phyloP scores from a whole-genome alignment of 2,329 filamentous ascomycete species.

The Colletotrichum falcatum region DNA sequence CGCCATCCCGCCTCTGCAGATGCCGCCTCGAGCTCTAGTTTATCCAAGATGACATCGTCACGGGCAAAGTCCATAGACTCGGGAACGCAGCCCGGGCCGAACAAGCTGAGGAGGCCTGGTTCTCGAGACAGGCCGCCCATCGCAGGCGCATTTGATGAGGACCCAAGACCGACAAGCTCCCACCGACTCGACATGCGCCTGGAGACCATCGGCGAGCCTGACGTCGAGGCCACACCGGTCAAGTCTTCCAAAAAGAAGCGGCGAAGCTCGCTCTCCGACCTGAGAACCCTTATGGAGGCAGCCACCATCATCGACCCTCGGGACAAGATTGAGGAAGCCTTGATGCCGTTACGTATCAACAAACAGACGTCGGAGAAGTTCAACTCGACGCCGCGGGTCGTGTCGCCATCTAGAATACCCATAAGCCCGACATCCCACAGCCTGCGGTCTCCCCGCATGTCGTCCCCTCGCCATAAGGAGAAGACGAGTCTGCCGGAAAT shows the following conservation, averaged over 20 bases:
- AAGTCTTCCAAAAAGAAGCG: conserved; percentile 79
- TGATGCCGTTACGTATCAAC: conserved; percentile 64
- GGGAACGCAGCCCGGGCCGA: conserved; percentile 62
- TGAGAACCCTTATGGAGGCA: conserved; percentile 76
- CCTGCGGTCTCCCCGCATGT: conserved; percentile 54
- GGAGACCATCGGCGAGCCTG: conserved; percentile 71
- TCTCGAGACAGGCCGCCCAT: conserved; percentile 72
- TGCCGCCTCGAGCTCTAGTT: conserved; percentile 66
- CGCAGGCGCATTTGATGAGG: conserved; percentile 72
- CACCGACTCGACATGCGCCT: conserved; percentile 67
- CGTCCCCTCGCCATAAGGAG: conserved; percentile 57
- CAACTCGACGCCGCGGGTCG: conserved; percentile 63
- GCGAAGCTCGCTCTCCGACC: conserved; percentile 90
- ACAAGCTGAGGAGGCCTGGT: conserved; percentile 62
- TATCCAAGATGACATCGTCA: conserved; percentile 73
- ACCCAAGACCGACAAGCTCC: conserved; percentile 67
- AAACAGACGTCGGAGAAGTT: conserved; percentile 67
- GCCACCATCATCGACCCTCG: conserved; percentile 62
- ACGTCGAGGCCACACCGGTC: conserved; percentile 47
- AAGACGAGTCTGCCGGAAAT: conserved; percentile 48
- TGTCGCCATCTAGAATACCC: conserved; percentile 64
- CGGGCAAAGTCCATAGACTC: conserved; percentile 85
- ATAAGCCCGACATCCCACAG: conserved; percentile 59
- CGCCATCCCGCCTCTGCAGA: conserved; percentile 71
- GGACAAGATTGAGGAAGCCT: conserved; percentile 50